Conservation (phyloP, 2,329 filamentous ascomycete species). For the Blumeria hordei region DNA sequence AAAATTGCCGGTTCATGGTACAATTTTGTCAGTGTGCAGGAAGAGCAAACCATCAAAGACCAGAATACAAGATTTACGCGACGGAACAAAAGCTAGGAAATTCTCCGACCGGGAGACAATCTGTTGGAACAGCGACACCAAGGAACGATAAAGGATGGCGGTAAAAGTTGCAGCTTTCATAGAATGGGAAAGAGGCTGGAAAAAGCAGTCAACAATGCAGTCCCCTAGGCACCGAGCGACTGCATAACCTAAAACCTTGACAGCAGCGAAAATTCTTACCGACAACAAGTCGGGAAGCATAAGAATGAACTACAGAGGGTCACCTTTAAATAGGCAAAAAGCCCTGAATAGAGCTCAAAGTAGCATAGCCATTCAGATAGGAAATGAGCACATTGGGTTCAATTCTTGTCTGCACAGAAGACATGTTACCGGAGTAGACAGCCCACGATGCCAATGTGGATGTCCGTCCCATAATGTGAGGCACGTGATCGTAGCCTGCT, state of each 20-base stretch:
- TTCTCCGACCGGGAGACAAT: not conserved
- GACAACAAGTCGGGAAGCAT: not conserved
- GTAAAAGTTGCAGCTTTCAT: not conserved
- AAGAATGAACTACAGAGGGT: not conserved
- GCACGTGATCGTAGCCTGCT: not conserved
- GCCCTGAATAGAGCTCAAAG: not conserved
- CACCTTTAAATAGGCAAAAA: not conserved
- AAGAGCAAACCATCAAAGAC: not conserved
- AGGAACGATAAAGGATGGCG: not conserved
- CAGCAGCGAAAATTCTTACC: not conserved
- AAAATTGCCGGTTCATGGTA: not conserved
- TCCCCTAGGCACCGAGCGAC: not conserved
- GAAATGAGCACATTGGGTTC: not conserved
- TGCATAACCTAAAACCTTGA: not conserved
- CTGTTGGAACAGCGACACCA: not conserved
- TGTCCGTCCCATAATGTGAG: not conserved
- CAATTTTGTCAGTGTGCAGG: not conserved
- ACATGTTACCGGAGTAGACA: not conserved
- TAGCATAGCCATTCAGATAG: not conserved
- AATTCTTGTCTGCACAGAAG: not conserved
- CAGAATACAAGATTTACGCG: not conserved
- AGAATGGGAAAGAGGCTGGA: not conserved
- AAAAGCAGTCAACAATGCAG: not conserved
- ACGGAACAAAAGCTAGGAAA: not conserved
- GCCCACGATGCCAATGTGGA: not conserved